Base-by-base conservation (phyloP, 1,284 basidiomycete genomes). In the Pisolithus thermaeus region DNA sequence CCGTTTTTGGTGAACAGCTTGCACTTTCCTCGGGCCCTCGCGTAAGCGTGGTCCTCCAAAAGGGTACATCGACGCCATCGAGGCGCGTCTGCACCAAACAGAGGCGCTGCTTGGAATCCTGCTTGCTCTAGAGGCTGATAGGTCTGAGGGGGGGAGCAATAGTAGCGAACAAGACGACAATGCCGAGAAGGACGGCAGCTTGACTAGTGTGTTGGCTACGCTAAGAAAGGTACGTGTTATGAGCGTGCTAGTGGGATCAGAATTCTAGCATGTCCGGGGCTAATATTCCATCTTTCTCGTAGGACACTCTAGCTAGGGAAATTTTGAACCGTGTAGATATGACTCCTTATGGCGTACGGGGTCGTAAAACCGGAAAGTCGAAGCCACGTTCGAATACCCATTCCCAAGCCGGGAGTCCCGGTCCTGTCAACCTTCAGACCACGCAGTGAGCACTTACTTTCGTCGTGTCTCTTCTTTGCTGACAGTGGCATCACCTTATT, bases 11-110 rank as follows among this genome's bases (percentile, higher is more conserved):
- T 27, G 41, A n/a, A 28, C 25, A 66, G 64, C 57, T 16, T 92
- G 90, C 63, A 92, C 89, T 0, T 92, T 88, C 66, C 74, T 90
- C 39, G 90, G 89, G 2, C 87, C 87, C 3, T 89, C 84, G 9
- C 78, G 87, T 56, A 92, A 92, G 65, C 81, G 87, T 56, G 87
- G 87, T 2, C 90, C 90, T 7, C 90, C 90, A 12, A 91, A 90
- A 62, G 91, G 91, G 2, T 93, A 93, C 72, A 92, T 93, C 64
- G 89, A 93, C 64, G 90, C 90, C 25, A 91, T 93, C 61, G 90
- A 93, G 67, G 87, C 87, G 11, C 81, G 90, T 11, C 73, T 93
- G 9, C 91, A 93, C 61, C 89, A 92, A 62, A 89, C 89, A 39
- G 91, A 93, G 65, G 89, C 90, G 0, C 73, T 93, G 41, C 72